These are phyloP conservation scores for Chlorella sp. DNA, from an alignment of 139 green algal genomes.

Conservation along the genomic window DNA sequence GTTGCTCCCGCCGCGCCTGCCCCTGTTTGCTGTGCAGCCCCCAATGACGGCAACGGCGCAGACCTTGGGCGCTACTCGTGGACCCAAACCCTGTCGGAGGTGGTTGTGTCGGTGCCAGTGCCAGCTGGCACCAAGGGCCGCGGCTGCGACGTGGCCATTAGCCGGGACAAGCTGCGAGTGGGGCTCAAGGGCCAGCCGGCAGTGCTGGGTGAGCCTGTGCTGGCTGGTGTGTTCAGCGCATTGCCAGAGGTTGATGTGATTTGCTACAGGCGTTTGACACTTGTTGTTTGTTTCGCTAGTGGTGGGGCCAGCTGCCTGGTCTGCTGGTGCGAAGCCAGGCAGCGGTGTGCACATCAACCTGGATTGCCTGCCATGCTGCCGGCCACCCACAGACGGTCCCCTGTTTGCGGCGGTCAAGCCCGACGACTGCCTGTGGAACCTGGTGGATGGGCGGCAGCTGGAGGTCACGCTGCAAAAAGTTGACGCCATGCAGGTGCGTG, in stretches of 20 bases:
- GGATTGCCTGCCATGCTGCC: background rate
- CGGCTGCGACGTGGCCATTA: constrained; percentile 72
- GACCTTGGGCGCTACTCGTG: constrained; percentile 90
- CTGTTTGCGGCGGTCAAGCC: constrained; percentile 80
- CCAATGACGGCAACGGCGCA: constrained; percentile 90
- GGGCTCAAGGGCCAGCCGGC: constrained; percentile 47
- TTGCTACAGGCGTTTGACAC: no score
- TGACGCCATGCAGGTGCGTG: constrained; percentile 75
- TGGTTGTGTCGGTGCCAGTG: constrained; percentile 82
- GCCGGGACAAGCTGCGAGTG: constrained; percentile 73
- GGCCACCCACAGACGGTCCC: constrained; percentile 67
- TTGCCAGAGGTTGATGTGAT: no score
- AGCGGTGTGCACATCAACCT: no score
- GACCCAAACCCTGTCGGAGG: constrained; percentile 93
- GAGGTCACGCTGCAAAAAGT: constrained; percentile 90
- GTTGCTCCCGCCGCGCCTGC: background rate
- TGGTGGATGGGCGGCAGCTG: constrained; percentile 67
- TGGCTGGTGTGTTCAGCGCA: background rate
- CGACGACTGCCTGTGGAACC: constrained; percentile 95
- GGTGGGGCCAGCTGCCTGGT: no score
- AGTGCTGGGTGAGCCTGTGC: constrained; percentile 40
- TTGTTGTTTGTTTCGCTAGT: no score
- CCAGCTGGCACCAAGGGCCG: constrained; percentile 77
- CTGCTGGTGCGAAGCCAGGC: no score
- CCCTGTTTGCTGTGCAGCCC: constrained; percentile 40